Base-by-base conservation (phyloP, 192 early-diverging fungal species). In the Coemansia erecta region DNA sequence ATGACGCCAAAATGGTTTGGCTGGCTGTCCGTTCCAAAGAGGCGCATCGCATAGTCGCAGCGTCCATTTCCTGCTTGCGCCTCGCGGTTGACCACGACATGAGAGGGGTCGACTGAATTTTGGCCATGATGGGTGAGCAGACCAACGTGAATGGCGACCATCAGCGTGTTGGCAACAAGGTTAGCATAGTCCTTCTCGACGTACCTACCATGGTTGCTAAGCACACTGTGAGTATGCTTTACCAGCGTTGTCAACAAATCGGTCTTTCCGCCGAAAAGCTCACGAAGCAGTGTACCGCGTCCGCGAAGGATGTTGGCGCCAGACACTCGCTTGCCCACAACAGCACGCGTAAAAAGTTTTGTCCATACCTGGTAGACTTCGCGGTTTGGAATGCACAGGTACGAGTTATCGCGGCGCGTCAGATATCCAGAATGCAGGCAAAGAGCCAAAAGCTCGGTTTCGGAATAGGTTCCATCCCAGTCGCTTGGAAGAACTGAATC, bases 121-220 rank as follows among this genome's bases (percentile, higher is more conserved):
- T 74, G 72, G 28, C 57, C 35, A 2, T 66, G 72, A 21, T 74
- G 72, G 0, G 72, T 64, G 0, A 74, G 62, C 62, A 68, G 56
- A 42, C 72, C 66, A 22, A 64, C 61, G 2, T 61, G 61, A 8
- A 58, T 59, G n/a, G 68, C 65, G 18, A 61, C 66, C 58, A 68
- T 50, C 33, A 69, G 37, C 1, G 72, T 61, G 23, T 64, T 64
- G 48, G 72, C 66, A 15, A 75, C 48, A 28, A 68, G 66, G 63
- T 75, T 75, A 51, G 72, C 62, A 37, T 75, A 75, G 48, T 75
- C 72, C 11, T 53, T 61, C 41, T 75, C 66, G 1, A 22, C 12
- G 24, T 60, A 75, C 21, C 47, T 47, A 54, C 68, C 65, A 55
- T 75, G 72, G 63, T 69, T 75, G 53, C 66, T 75, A 14, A 75